Conservation (phyloP, 768 basidiomycete genomes). For the Boletus rex-veris region DNA sequence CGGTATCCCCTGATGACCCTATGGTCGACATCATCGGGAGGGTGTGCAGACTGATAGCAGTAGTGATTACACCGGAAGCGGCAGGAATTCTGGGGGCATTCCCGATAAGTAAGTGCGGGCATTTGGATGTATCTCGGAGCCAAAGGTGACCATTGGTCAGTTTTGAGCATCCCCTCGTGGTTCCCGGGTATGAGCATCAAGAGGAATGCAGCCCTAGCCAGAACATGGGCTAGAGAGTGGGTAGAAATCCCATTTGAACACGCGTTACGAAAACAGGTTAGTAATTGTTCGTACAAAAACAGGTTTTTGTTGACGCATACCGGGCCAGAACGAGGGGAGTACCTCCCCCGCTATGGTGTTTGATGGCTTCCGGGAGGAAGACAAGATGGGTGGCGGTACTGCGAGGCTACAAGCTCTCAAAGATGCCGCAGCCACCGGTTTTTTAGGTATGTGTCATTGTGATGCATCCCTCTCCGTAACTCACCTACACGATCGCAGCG, state of each 20-base stretch:
- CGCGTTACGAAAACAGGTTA: slow-evolving; percentile 28
- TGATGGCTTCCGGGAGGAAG: slow-evolving; percentile 9
- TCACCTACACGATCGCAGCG: slow-evolving; percentile 2
- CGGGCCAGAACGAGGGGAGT: slow-evolving; percentile 7
- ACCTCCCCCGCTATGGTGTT: slow-evolving; percentile 14
- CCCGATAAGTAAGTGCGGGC: slow-evolving; percentile 9
- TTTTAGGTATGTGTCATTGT: slow-evolving; percentile 3
- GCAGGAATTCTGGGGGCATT: slow-evolving; percentile 10
- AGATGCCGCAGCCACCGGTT: slow-evolving; percentile 15
- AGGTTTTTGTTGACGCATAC: neutral
- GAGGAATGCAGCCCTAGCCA: slow-evolving; percentile 3
- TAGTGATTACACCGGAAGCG: slow-evolving; percentile 6
- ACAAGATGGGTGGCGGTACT: neutral
- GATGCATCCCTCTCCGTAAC: neutral
- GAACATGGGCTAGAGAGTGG: slow-evolving; percentile 8
- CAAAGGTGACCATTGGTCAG: slow-evolving; percentile 2
- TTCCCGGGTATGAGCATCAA: slow-evolving; percentile 19
- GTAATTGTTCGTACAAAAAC: neutral
- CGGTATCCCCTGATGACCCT: slow-evolving; percentile 10
- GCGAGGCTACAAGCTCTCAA: slow-evolving; percentile 7
- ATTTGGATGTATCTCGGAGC: neutral
- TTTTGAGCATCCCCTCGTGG: slow-evolving; percentile 19
- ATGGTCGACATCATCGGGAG: slow-evolving; percentile 12
- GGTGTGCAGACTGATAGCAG: neutral
- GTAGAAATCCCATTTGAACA: slow-evolving; percentile 26